Evolutionary conservation across 306 rosid genomes (phyloP).

Genomic region (Trifolium fragiferum): DNA sequence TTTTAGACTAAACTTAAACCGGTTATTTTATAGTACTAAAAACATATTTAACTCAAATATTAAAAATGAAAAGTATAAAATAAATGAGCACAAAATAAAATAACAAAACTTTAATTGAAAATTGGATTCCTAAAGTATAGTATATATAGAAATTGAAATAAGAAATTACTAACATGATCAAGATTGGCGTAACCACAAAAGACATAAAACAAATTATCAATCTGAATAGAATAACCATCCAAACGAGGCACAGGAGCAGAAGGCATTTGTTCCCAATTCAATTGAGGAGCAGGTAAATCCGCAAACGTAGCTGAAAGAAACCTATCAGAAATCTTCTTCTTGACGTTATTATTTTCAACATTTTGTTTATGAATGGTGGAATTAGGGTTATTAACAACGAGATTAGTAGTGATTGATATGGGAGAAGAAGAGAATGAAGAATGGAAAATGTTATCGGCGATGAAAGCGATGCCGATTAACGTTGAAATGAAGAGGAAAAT

Average conservation of each 20-base stretch:
- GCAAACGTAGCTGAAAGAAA: slow-evolving; percentile 67
- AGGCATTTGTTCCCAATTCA: slow-evolving; percentile 80
- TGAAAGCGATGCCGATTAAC: slow-evolving; percentile 54
- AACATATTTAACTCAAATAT: no score
- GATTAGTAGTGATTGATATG: slow-evolving; percentile 52
- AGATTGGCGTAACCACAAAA: slow-evolving; percentile 80
- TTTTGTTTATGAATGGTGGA: background rate
- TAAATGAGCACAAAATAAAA: background rate
- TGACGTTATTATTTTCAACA: background rate
- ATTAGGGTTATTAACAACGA: slow-evolving; percentile 40
- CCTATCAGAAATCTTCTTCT: slow-evolving; percentile 40
- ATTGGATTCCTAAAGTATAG: background rate
- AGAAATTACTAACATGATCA: slow-evolving; percentile 58
- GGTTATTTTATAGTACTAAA: no score
- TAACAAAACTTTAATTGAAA: background rate
- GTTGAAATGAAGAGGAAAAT: slow-evolving; percentile 46
- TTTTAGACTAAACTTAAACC: no score
- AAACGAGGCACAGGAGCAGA: slow-evolving; percentile 89
- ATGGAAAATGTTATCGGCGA: slow-evolving; percentile 60
- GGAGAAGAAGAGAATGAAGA: slow-evolving; percentile 55
- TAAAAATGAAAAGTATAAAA: no score
- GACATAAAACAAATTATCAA: slow-evolving; percentile 65
- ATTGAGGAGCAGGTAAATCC: slow-evolving; percentile 80
- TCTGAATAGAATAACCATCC: slow-evolving; percentile 83
- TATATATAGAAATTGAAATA: background rate